These are phyloP conservation scores for Globisporangium perplexum DNA, from an alignment of 352 stramenopile genomes.

Conservation along the genomic window DNA sequence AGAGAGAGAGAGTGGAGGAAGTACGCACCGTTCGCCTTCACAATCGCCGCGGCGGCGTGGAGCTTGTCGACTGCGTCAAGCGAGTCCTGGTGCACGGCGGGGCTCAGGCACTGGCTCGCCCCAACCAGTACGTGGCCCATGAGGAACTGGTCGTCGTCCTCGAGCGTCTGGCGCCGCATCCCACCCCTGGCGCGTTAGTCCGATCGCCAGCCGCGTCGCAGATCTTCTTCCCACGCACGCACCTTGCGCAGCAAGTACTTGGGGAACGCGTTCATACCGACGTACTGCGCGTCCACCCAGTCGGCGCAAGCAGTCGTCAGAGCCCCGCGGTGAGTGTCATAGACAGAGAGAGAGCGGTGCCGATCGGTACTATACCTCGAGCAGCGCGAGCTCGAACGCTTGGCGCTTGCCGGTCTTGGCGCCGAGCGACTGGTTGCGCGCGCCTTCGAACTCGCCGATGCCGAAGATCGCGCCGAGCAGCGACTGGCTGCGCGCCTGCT, in stretches of 20 bases:
- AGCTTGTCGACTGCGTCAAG: constrained; percentile 39
- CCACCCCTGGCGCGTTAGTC: too few species aligned
- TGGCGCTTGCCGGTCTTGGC: constrained; percentile 60
- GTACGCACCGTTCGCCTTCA: constrained; percentile 25
- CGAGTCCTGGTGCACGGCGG: constrained; percentile 59
- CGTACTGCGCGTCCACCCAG: constrained; percentile 35
- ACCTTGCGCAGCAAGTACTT: constrained; percentile 69
- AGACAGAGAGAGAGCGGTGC: neutral
- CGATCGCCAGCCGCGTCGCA: neutral
- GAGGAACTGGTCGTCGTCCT: constrained; percentile 54
- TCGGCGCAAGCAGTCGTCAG: neutral
- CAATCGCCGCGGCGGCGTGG: constrained; percentile 25
- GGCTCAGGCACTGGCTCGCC: constrained; percentile 60
- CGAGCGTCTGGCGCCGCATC: constrained; percentile 24
- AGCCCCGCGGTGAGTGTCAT: neutral
- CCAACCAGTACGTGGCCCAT: constrained; percentile 84
- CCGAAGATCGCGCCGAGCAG: constrained; percentile 72
- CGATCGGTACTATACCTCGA: constrained; percentile 41
- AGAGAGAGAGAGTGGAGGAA: neutral
- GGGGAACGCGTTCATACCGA: constrained; percentile 73
- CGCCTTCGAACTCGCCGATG: constrained; percentile 76
- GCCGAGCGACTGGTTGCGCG: constrained; percentile 49
- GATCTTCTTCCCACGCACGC: neutral
- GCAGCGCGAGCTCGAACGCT: constrained; percentile 60
- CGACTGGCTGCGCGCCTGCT: constrained; percentile 40